A percentile compares a stretch with the other conserved stretches of the same genome.
phyloP scores from a whole-genome alignment of 495 filamentous ascomycete genomes.

The Astrothelium subdiscretum region DNA sequence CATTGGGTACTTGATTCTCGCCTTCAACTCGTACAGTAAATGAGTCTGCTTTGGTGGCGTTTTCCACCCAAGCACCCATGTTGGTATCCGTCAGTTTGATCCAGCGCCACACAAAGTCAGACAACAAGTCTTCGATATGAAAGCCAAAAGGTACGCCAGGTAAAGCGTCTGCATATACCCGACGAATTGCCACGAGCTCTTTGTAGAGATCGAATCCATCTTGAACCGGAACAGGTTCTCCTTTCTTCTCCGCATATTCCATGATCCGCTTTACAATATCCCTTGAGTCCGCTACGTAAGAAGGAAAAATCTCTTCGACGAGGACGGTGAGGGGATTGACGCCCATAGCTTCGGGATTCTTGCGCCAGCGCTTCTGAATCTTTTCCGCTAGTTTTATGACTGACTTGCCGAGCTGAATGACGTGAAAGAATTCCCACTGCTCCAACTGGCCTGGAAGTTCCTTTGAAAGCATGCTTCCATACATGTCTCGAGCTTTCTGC shows the following conservation, averaged over 20 bases:
- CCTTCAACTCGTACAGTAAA: slow-evolving; percentile 59
- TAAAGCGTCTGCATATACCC: slow-evolving; percentile 61
- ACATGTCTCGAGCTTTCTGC: slow-evolving; percentile 59
- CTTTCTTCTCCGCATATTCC: slow-evolving; percentile 50
- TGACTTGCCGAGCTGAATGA: slow-evolving; percentile 76
- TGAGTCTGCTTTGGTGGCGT: slow-evolving; percentile 76
- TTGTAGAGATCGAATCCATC: slow-evolving; percentile 92
- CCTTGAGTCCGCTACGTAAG: slow-evolving; percentile 76
- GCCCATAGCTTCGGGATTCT: slow-evolving; percentile 81
- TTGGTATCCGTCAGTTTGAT: slow-evolving; percentile 67
- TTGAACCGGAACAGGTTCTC: slow-evolving; percentile 68
- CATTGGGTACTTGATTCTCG: slow-evolving; percentile 40
- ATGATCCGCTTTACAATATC: slow-evolving; percentile 74
- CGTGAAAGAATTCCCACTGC: slow-evolving; percentile 74
- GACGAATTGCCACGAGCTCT: slow-evolving; percentile 70
- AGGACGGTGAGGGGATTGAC: slow-evolving; percentile 74
- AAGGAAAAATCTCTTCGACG: slow-evolving; percentile 72
- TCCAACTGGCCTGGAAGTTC: slow-evolving; percentile 63
- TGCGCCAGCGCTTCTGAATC: slow-evolving; percentile 83
- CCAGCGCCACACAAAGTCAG: slow-evolving; percentile 93
- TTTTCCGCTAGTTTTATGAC: slow-evolving; percentile 71
- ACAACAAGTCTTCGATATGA: slow-evolving; percentile 71
- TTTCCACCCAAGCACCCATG: slow-evolving; percentile 74
- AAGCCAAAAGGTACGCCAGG: slow-evolving; percentile 64
- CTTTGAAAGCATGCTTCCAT: slow-evolving; percentile 57